Conservation (phyloP, 139 green algal genomes). For the Desmodesmus armatus region DNA sequence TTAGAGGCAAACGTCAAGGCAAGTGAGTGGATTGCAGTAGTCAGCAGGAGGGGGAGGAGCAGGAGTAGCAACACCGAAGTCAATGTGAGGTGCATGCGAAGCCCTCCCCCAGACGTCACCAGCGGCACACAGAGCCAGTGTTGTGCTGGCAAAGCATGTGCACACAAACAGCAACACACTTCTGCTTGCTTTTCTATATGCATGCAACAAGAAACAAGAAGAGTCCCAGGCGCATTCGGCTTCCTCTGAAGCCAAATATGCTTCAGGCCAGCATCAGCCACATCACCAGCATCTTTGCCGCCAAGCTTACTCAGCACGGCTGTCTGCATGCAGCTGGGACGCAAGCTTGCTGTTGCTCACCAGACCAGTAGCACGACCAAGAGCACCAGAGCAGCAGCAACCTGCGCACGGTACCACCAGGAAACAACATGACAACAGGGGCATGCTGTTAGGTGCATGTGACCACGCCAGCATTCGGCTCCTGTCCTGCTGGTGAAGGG, state of each 20-base stretch:
- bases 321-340: neutral
- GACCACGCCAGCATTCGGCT: no score
- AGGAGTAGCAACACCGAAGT: neutral
- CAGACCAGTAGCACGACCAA: slow-evolving; percentile 12
- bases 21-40: neutral
- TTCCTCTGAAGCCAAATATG: no score
- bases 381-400: neutral
- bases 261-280: neutral
- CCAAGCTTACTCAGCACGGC: neutral
- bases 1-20: neutral
- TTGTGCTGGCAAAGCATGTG: neutral
- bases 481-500: no score
- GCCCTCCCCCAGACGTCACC: neutral
- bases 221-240: no score
- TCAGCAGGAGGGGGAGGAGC: neutral
- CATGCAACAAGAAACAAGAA: no score
- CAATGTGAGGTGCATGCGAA: neutral
- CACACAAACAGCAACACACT: no score
- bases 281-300: neutral
- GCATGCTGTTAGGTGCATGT: neutral
- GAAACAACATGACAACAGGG: neutral
- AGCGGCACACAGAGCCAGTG: neutral
- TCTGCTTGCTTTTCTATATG: no score
- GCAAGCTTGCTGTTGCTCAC: neutral
- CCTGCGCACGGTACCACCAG: neutral